Base-by-base conservation (phyloP, 192 early-diverging fungal species). In the Phycomyces nitens region DNA sequence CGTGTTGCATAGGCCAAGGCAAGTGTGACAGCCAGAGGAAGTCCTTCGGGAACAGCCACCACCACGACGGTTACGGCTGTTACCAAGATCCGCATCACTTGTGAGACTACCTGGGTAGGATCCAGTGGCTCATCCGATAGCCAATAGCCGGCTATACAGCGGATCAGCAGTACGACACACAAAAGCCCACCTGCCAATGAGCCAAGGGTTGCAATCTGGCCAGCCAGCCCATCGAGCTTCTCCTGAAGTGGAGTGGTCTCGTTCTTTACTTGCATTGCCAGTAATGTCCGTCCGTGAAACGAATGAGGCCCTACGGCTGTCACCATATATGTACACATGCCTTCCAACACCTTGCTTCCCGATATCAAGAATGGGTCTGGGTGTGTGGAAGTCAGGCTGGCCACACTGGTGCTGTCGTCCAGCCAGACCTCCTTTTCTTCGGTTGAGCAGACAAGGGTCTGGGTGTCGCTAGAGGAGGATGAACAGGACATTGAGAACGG, bases 11-110 rank as follows among this genome's bases (percentile, higher is more conserved):
- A 92, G 2, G 95, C 95, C 55, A 99, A 80, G 2, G 97, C 89
- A 61, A 70, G 76, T 0, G 97, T 99, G 16, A 99, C 97, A 10
- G 97, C 97, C 53, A 99, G 75, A 3, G 97, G 97, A 11, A 99
- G 84, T 29, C 97, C 97, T 72, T 99, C 97, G n/a, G 97, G 97
- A 4, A 99, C 93, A n/a, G 97, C 97, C 8, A 99, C 96, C n/a
- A 99, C 97, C 21, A 99, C 82, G 0, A 99, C 78, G 29, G 97
- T 97, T 27, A 99, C 85, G 18, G 92, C 89, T 7, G 92, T 86
- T 61, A 98, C 95, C 41, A 98, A 60, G 58, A 99, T 90, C 59
- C 78, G 75, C 58, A 88, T 85, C 52, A 93, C 67, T 60, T 79
- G 82, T 55, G 86, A 69, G 11, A 88, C 80, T 22, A 90, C 73